Evolutionary conservation across 352 stramenopile species (phyloP), one percentile per base, ranked within the genome.

Genomic region (Blastocystis sp.): DNA sequence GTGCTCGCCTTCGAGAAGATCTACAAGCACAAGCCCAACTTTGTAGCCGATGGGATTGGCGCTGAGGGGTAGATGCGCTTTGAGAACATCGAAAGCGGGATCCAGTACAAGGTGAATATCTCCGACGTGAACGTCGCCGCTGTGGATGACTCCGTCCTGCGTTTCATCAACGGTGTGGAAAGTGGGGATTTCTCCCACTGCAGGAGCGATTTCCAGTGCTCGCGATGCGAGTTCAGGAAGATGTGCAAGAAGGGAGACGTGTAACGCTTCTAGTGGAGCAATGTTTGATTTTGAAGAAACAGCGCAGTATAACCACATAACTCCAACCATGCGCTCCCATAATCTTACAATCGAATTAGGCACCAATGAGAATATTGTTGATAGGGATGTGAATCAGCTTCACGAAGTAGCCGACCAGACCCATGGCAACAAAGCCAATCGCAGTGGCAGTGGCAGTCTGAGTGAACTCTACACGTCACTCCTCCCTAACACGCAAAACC

Each of bases 311-410:
- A 71, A 48, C 38, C 38, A 76, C 66, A 76, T 38, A 76, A 45
- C 48, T 76, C 52, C 66, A 76, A 48, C 66, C 66, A 76, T 76
- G 52, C 66, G 66, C 42, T 57, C 42, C 28, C 19, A 21, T 45
- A 76, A 81, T 89, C 81, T 69, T 62, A 62, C 63, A 82, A 48
- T 40, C 60, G 11, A 89, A 59, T 92, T 94, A 95, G 65, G 91
- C 93, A 89, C 95, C 94, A 87, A 98, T 94, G 52, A 99, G 93
- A 92, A 99, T 98, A 93, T 99, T 98, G 94, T 99, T 99, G 92
- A 99, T 98, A 60, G 97, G 97, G 90, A 99, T 99, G 93, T 98
- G 96, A 91, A 99, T 94, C 79, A 99, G 94, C 94, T 99, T 98
- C 89, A 99, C 96, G 91, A 99, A 98, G 93, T 99, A 99, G 87